A percentile compares a stretch with the other conserved stretches of the same genome.
These are phyloP conservation scores for Serpula lacrymans DNA, from an alignment of 768 basidiomycete genomes.

Conservation along the genomic window DNA sequence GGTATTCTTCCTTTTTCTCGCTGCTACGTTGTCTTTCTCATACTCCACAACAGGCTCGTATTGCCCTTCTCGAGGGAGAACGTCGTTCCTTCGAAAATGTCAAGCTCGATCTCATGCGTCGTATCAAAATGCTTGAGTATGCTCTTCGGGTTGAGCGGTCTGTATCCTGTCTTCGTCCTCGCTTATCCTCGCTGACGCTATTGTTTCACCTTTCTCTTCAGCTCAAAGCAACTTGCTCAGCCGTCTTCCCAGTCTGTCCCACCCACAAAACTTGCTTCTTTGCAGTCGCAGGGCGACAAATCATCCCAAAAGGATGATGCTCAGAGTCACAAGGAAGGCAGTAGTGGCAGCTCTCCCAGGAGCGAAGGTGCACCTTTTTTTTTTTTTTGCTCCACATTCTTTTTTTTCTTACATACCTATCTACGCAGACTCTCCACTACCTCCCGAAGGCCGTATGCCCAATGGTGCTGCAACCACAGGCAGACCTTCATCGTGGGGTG, in stretches of 20 bases:
- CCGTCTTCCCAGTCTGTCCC: constrained; percentile 54
- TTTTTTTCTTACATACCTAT: not conserved
- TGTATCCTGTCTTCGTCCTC: constrained; percentile 27
- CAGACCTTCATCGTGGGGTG: constrained; percentile 57
- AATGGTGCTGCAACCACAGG: constrained; percentile 56
- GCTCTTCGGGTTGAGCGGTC: constrained; percentile 95
- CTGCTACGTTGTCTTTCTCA: constrained; percentile 8
- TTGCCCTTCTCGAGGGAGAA: constrained; percentile 96
- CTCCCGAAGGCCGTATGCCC: constrained; percentile 58
- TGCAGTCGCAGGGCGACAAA: constrained; percentile 50
- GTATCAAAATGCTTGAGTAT: constrained; percentile 99
- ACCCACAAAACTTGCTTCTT: constrained; percentile 61
- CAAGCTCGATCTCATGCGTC: constrained; percentile 90
- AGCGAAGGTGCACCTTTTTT: constrained; percentile 62
- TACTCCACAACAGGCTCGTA: constrained; percentile 66
- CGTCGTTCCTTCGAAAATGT: constrained; percentile 96
- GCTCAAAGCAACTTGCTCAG: constrained; percentile 78
- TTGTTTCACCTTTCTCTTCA: constrained; percentile 25
- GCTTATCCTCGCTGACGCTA: not conserved
- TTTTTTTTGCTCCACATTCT: constrained; percentile 11
- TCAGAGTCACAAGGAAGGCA: constrained; percentile 73
- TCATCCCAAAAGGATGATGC: constrained; percentile 66
- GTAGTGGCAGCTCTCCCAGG: constrained; percentile 78
- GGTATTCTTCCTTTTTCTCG: constrained; percentile 47
- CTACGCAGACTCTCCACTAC: constrained; percentile 71